Conservation (phyloP, 2,329 filamentous ascomycete genomes). For the Claviceps sp. region DNA sequence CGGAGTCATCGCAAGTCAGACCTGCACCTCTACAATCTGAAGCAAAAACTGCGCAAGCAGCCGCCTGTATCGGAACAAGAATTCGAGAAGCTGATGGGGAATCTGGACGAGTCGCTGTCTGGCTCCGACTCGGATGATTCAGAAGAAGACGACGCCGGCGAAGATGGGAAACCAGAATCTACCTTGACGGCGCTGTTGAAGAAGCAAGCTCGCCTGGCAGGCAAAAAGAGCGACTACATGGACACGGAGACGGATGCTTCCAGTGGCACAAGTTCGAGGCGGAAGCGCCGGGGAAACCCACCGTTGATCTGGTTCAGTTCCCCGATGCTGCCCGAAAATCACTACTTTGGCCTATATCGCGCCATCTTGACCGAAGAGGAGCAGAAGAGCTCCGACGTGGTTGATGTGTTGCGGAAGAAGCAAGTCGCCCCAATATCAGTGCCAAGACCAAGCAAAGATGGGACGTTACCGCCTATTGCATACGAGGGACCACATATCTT, state of each 20-base stretch:
- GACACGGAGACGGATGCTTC: conserved; percentile 37
- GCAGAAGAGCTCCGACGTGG: conserved; percentile 44
- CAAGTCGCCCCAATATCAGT: conserved; percentile 54
- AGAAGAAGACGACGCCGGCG: conserved; percentile 45
- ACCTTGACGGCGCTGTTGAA: conserved; percentile 66
- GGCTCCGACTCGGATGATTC: conserved; percentile 67
- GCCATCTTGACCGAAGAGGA: conserved; percentile 65
- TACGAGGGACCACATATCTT: conserved; percentile 77
- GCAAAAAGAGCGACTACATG: conserved; percentile 33
- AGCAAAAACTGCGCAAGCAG: conserved; percentile 69
- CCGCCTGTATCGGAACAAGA: conserved; percentile 63
- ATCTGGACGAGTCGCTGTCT: conserved; percentile 83
- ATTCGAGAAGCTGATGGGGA: conserved; percentile 74
- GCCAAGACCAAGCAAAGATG: conserved; percentile 43
- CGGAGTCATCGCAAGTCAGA: conserved; percentile 79
- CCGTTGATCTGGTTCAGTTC: conserved; percentile 81
- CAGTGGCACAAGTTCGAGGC: conserved; percentile 26
- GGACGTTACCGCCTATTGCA: conserved; percentile 37
- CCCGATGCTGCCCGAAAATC: conserved; percentile 59
- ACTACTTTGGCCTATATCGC: conserved; percentile 74
- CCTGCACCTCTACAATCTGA: conserved; percentile 86
- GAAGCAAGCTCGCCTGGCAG: conserved; percentile 64
- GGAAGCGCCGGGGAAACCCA: conserved; percentile 47
- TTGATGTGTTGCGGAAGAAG: conserved; percentile 59
- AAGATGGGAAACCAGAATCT: conserved; percentile 46